Conservation (phyloP, 805 yeast genomes). For the Yamadazyma endophytica region DNA sequence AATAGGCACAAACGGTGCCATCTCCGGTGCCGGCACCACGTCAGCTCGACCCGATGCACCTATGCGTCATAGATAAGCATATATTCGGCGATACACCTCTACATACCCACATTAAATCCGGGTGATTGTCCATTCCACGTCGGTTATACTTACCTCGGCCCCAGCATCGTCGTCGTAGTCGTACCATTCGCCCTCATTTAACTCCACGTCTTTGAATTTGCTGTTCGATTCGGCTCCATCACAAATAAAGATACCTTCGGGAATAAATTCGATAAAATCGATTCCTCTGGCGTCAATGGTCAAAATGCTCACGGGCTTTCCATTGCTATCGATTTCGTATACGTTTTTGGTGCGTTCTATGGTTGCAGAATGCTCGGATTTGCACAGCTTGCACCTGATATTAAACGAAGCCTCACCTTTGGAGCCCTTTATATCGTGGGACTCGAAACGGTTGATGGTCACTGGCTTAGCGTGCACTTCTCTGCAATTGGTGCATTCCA, state of each 20-base stretch:
- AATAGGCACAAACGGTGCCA: too few relatives aligned
- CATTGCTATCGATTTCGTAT: constrained; percentile 37
- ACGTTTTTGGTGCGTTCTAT: constrained; percentile 28
- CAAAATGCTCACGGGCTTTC: constrained; percentile 44
- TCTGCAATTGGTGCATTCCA: constrained; percentile 76
- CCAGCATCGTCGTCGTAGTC: constrained; percentile 88
- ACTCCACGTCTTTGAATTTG: constrained; percentile 59
- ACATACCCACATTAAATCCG: constrained; percentile 14
- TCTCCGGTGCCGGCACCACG: too few relatives aligned
- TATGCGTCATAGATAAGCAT: too few relatives aligned
- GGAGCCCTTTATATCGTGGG: constrained; percentile 62
- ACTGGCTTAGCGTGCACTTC: constrained; percentile 71
- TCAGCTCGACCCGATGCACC: too few relatives aligned
- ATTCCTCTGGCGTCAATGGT: constrained; percentile 85
- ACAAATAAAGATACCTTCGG: constrained; percentile 60
- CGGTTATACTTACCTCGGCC: constrained; percentile 77
- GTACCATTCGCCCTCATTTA: constrained; percentile 84
- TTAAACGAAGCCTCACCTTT: constrained; percentile 83
- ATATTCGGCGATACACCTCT: too few relatives aligned
- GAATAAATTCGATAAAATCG: constrained; percentile 63
- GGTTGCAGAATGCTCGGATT: constrained; percentile 34
- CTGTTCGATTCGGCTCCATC: constrained; percentile 49
- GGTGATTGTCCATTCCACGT: constrained; percentile 62
- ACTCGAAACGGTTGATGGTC: constrained; percentile 62
- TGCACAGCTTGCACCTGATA: constrained; percentile 70